Evolutionary conservation across 306 rosid species (phyloP), one percentile per base, ranked within the genome.

Genomic region (Cyclanthera cordifolia): DNA sequence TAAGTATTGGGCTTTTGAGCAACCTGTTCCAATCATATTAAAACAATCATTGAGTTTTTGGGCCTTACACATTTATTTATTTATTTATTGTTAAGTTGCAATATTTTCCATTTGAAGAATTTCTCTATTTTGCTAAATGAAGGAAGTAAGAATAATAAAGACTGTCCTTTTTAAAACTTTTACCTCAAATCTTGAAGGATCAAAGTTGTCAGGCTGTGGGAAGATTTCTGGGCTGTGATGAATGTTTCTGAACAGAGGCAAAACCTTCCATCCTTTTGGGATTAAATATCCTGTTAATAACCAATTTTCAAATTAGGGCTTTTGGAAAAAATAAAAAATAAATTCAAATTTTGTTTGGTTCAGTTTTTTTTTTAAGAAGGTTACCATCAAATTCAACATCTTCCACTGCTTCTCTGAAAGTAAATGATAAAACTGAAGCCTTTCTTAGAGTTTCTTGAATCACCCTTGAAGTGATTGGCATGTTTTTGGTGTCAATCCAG

Each of bases 251-350:
- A 93, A 90, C 0, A 93, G 86, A 48, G 99, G 99, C 10, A 93
- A 75, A 11, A 93, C 96, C 81, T 93, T 93, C 99, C 99, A 93
- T 63, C 99, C 99, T 74, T 90, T 93, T 30, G 99, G 99, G 51
- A 93, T 90, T 20, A 93, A 90, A 76, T 86, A 85, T 11, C 96
- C 97, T 91, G 75, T 15, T 13, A 13, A 13, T 4, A 13, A 25
- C 7, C 57, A 76, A 72, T 17, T 67, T 28, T 28, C 45, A 73
- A 25, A 81, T 7, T 67, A 28, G 79, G 37, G 7, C 71, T 71
- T 76, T 27, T 76, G 0, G 69, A 79, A 80, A 34, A n/a, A n/a
- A n/a, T n/a, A n/a, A n/a, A n/a, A 3, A 27, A 34, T 2, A 46
- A 6, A 56, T 7, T n/a, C n/a, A n/a, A n/a, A n/a, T n/a, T n/a